Conservation (phyloP, 306 rosid genomes). For the Cucumis cinereus region DNA sequence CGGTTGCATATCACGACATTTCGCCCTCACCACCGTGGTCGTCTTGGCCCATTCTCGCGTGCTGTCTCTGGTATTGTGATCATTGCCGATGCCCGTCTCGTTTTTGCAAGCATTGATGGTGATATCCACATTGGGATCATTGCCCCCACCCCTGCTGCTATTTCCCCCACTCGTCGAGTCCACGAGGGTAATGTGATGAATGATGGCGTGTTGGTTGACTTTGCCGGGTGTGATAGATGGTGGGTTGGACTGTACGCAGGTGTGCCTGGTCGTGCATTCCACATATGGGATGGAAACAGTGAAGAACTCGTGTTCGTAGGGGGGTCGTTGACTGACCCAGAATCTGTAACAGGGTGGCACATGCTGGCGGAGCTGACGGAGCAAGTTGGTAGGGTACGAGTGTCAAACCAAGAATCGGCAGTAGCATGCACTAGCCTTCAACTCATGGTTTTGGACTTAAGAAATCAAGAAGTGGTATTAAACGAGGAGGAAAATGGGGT, state of each 20-base stretch:
- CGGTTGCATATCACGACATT: slow-evolving; percentile 35
- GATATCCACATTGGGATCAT: slow-evolving; percentile 41
- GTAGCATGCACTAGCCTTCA: slow-evolving; percentile 61
- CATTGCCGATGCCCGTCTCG: slow-evolving; percentile 1
- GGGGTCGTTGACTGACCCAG: slow-evolving; percentile 58
- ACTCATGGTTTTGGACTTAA: slow-evolving; percentile 31
- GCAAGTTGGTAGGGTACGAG: slow-evolving; percentile 54
- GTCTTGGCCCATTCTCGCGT: slow-evolving; percentile 43
- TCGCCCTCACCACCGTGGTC: slow-evolving; percentile 21
- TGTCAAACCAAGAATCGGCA: slow-evolving; percentile 27
- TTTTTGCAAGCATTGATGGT: slow-evolving; percentile 50
- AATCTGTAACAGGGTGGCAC: slow-evolving; percentile 66
- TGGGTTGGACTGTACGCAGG: slow-evolving; percentile 94
- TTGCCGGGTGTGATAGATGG: slow-evolving; percentile 36
- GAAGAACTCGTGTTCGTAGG: slow-evolving; percentile 35
- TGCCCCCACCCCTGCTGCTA: neutral
- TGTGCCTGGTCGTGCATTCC: slow-evolving; percentile 44
- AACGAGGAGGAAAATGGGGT: slow-evolving; percentile 18
- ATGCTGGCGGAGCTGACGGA: slow-evolving; percentile 43
- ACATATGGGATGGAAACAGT: slow-evolving; percentile 42
- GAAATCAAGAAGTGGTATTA: slow-evolving; percentile 25
- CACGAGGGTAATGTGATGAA: slow-evolving; percentile 27
- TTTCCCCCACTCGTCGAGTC: slow-evolving; percentile 8
- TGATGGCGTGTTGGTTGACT: slow-evolving; percentile 62
- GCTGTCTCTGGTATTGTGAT: slow-evolving; percentile 53